phyloP scores from a whole-genome alignment of 305 asterid genomes.

The Plantago rigida region DNA sequence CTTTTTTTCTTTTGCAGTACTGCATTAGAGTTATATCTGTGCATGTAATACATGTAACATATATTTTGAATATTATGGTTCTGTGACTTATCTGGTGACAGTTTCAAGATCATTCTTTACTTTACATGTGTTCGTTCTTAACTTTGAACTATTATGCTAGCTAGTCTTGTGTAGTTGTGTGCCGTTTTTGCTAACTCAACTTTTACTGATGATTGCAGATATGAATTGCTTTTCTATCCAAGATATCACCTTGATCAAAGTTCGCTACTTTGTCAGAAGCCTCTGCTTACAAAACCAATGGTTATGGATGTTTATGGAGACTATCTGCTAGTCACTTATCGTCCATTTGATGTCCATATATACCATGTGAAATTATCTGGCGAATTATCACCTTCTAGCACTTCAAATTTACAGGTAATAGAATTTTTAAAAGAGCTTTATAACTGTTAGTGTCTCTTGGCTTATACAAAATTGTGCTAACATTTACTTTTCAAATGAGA shows the following conservation, averaged over 20 bases:
- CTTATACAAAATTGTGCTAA: constrained; percentile 14
- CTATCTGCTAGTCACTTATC: constrained; percentile 83
- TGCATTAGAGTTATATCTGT: no score
- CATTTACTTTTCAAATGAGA: constrained; percentile 26
- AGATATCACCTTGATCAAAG: constrained; percentile 99
- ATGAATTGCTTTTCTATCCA: constrained; percentile 93
- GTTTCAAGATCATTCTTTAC: constrained; percentile 7
- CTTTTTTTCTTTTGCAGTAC: not conserved
- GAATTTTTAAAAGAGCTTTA: constrained; percentile 25
- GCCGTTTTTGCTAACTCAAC: constrained; percentile 18
- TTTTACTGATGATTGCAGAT: constrained; percentile 50
- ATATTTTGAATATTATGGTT: not conserved
- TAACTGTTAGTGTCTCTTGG: constrained; percentile 21
- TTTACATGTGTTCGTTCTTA: constrained; percentile 1
- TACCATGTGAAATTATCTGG: constrained; percentile 85
- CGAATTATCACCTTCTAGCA: constrained; percentile 79
- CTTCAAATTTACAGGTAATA: constrained; percentile 83
- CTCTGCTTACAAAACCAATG: constrained; percentile 79
- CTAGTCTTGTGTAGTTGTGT: constrained; percentile 8
- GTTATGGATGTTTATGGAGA: constrained; percentile 98
- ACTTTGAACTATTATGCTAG: constrained; percentile 11
- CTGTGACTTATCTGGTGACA: constrained; percentile 14
- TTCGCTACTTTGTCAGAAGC: constrained; percentile 78
- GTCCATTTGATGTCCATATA: constrained; percentile 90
- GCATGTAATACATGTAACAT: not conserved